Percentiles rank a stretch among this genome's conserved stretches.
Evolutionary conservation across 2,329 filamentous ascomycete genomes (phyloP).

Genomic region (Gaeumannomyces sp.): DNA sequence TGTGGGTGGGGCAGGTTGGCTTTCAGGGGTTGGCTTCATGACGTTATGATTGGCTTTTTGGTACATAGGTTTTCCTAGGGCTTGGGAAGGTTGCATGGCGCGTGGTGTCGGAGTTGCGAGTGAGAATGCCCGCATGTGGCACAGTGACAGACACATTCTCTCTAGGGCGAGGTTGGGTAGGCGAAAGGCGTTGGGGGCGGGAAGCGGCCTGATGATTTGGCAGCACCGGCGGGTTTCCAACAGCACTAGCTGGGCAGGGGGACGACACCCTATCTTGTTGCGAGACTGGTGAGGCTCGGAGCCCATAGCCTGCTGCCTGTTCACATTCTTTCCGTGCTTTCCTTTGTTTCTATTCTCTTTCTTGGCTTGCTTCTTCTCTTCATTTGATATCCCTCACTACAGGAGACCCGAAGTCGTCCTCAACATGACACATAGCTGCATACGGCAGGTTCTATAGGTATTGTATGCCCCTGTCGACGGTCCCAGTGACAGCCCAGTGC

Average conservation of each 20-base stretch:
- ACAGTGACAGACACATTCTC: not conserved
- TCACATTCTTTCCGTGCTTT: not conserved
- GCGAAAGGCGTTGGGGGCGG: too few relatives aligned
- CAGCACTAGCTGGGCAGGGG: too few relatives aligned
- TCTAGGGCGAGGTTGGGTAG: not conserved
- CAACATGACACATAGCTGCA: not conserved
- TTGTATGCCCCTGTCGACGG: too few relatives aligned
- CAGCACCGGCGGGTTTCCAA: too few relatives aligned
- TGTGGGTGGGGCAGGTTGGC: not conserved
- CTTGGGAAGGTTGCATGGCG: not conserved
- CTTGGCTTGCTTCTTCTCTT: not conserved
- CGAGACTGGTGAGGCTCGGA: not conserved
- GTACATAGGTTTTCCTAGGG: not conserved
- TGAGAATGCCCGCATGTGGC: not conserved
- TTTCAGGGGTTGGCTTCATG: not conserved
- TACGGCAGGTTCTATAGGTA: not conserved
- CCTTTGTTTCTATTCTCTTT: not conserved
- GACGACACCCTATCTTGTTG: not conserved
- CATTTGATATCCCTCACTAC: not conserved
- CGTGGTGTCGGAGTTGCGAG: not conserved
- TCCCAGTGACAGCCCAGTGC: not conserved
- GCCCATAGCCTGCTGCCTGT: not conserved
- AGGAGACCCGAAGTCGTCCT: not conserved
- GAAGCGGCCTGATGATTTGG: too few relatives aligned
- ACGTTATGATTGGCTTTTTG: not conserved